Evolutionary conservation across 2,329 filamentous ascomycete species (phyloP).

Genomic region (Penicillium rolfsii): DNA sequence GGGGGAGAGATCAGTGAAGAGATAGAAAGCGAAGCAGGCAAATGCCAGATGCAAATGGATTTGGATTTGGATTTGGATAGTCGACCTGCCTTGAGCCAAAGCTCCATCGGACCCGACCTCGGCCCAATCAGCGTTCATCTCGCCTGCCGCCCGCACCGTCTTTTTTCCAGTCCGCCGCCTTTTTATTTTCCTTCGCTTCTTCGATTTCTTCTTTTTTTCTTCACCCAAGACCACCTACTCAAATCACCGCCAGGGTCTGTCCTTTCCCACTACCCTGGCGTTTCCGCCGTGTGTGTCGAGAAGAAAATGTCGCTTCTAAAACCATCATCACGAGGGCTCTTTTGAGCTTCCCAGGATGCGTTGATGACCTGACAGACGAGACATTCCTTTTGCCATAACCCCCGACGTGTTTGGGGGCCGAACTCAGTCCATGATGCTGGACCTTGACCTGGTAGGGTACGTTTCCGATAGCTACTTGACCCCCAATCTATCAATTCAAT

Average conservation of each 20-base stretch:
- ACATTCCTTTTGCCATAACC: conserved; percentile 34
- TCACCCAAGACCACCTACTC: conserved; percentile 69
- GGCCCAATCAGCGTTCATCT: conserved; percentile 36
- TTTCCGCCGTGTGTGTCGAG: conserved; percentile 74
- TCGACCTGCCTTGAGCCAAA: conserved; percentile 17
- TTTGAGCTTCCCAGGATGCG: conserved; percentile 47
- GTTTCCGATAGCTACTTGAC: conserved; percentile 17
- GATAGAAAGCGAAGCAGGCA: conserved; percentile 11
- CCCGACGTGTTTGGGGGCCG: not conserved
- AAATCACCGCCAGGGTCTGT: conserved; percentile 70
- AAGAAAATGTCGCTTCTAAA: conserved; percentile 73
- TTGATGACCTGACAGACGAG: conserved; percentile 53
- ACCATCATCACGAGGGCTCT: conserved; percentile 72
- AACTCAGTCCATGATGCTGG: not conserved
- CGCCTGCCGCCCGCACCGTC: conserved; percentile 35
- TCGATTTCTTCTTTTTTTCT: conserved; percentile 33
- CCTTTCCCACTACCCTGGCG: conserved; percentile 64
- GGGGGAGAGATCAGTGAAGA: conserved; percentile 8
- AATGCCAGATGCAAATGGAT: conserved; percentile 2
- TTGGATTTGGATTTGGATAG: conserved; percentile 34
- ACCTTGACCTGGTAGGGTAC: conserved; percentile 22
- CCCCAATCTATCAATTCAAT: not conserved
- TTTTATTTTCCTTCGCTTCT: conserved; percentile 24
- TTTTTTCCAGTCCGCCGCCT: conserved; percentile 32
- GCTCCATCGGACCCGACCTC: conserved; percentile 11